phyloP scores from a whole-genome alignment of 2,329 filamentous ascomycete genomes.

The Teratosphaeria nubilosa region DNA sequence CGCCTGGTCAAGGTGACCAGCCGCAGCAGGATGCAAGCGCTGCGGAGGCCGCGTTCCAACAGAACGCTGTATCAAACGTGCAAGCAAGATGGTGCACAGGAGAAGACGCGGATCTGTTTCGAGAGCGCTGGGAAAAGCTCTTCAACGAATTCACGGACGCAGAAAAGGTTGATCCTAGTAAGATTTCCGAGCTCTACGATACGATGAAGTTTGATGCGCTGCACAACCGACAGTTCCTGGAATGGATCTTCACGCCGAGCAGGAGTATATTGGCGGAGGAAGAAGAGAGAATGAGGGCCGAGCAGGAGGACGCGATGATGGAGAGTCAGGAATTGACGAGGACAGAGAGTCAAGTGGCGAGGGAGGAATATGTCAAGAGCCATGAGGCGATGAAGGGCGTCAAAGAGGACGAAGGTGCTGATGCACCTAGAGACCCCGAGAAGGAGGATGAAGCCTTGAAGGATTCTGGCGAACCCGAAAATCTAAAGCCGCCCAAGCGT shows the following conservation, averaged over 20 bases:
- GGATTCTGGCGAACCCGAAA: slow-evolving; percentile 7
- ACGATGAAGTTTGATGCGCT: slow-evolving; percentile 99
- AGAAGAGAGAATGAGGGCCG: slow-evolving; percentile 12
- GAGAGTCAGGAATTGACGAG: slow-evolving; percentile 10
- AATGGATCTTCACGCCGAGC: slow-evolving; percentile 93
- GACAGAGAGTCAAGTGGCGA: slow-evolving; percentile 23
- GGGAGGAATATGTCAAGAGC: slow-evolving; percentile 23
- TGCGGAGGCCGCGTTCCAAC: not conserved
- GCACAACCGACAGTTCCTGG: slow-evolving; percentile 90
- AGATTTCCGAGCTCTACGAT: slow-evolving; percentile 96
- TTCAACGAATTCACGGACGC: slow-evolving; percentile 94
- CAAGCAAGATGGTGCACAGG: slow-evolving; percentile 93
- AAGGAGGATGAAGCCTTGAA: not conserved
- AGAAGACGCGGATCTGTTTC: slow-evolving; percentile 89
- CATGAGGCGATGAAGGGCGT: slow-evolving; percentile 17
- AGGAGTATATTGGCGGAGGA: slow-evolving; percentile 63
- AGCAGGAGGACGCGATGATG: slow-evolving; percentile 1
- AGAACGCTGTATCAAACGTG: slow-evolving; percentile 36
- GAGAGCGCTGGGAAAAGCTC: slow-evolving; percentile 95
- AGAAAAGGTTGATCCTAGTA: slow-evolving; percentile 97
- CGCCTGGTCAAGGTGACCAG: not conserved
- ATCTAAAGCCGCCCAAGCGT: slow-evolving; percentile 12
- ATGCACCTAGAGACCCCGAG: not conserved
- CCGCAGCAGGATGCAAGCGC: not conserved
- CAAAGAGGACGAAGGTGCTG: slow-evolving; percentile 6